Percentiles rank a stretch among this genome's conserved stretches.
Conservation (phyloP, 2,329 filamentous ascomycete genomes). For the Pseudogymnoascus sp. region DNA sequence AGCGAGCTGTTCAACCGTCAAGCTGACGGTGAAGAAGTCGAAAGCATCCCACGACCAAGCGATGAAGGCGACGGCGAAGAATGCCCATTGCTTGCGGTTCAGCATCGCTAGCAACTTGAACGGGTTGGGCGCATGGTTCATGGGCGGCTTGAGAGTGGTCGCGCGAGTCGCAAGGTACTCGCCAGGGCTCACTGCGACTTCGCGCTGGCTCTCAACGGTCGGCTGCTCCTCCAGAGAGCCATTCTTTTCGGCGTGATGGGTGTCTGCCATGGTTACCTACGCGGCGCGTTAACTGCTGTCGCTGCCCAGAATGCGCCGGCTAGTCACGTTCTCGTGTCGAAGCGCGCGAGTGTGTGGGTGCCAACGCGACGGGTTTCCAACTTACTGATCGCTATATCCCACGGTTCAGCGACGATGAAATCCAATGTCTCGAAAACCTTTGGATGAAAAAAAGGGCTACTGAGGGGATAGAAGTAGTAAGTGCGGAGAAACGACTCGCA, state of each 20-base stretch:
- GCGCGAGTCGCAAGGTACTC: conserved; percentile 47
- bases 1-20: conserved; percentile 67
- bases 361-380: background rate
- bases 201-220: background rate
- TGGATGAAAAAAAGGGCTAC: background rate
- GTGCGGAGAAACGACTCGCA: background rate
- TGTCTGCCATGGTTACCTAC: background rate
- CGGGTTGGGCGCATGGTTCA: conserved; percentile 61
- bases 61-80: conserved; percentile 65
- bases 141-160: conserved; percentile 49
- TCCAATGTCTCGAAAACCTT: background rate
- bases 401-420: background rate
- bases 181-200: conserved; percentile 18
- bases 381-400: background rate
- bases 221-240: conserved; percentile 3
- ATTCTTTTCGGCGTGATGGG: background rate
- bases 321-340: background rate
- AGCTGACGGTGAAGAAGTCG: conserved; percentile 74
- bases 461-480: background rate
- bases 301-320: background rate
- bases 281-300: background rate
- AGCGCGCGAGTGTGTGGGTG: background rate
- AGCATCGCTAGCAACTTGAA: conserved; percentile 61
- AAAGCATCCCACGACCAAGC: conserved; percentile 80
- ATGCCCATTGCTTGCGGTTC: conserved; percentile 61